Evolutionary conservation across 108 stramenopile species (phyloP), one percentile per base, ranked within the genome.

Genomic region (Cyclotella atomus): DNA sequence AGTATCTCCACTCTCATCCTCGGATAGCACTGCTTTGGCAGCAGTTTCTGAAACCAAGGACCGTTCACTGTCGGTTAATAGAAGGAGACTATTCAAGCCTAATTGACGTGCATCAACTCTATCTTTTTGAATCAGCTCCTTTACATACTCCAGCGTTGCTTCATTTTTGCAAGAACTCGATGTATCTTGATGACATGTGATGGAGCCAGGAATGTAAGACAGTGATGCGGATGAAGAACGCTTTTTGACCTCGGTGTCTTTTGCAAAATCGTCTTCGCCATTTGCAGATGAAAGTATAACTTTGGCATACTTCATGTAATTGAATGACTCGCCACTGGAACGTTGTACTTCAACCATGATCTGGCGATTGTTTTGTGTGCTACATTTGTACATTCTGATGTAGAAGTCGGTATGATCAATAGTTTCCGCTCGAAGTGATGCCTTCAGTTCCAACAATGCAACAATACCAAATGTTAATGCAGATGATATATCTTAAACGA

Each of bases 41-140:
- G 47, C 66, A 61, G 59, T 38, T 6, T 28, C 25, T 4, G 75
- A 76, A 3, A 68, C 75, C 29, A 65, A 36, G 19, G 75, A 76
- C 20, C 57, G 60, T 0, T 67, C 50, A 7, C 25, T n/a, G 16
- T 87, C 88, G 3, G 91, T 88, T 43, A 92, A 73, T n/a, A 78
- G 17, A 16, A 87, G 82, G 12, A 92, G 54, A 45, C 79, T 71
- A 68, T 89, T 81, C 84, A 92, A 79, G 15, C 89, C 91, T n/a
- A 85, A 53, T 21, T 52, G 64, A 63, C 79, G 84, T 8, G 84
- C 82, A 41, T 86, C 89, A 1, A 88, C 50, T 54, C 89, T 73
- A 77, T 88, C 86, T 59, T 87, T 92, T 43, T 73, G 43, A 30
- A 92, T 28, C 21, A 89, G 61, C 53, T 76, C 77, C 68, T 65